These are phyloP conservation scores for Metschnikowia cerradonensis DNA, from an alignment of 805 yeast species.

Conservation along the genomic window DNA sequence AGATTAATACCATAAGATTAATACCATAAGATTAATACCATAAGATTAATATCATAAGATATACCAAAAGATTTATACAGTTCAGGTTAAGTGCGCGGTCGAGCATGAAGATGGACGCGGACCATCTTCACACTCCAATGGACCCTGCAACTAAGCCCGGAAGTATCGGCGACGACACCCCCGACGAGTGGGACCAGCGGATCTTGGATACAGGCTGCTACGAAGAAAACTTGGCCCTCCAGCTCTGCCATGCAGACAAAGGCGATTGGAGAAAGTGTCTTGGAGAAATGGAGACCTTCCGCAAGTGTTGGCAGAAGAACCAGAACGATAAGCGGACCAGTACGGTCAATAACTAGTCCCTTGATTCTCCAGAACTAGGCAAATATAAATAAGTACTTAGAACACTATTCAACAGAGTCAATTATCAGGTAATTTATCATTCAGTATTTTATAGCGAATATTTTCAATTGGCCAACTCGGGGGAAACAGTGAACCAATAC, in stretches of 20 bases:
- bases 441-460: no score
- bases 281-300: conserved; percentile 58
- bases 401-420: no score
- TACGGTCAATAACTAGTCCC: conserved; percentile 30
- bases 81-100: neutral
- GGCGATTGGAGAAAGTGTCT: conserved; percentile 70
- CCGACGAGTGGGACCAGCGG: conserved; percentile 73
- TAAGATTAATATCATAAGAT: no score
- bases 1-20: no score
- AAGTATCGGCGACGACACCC: conserved; percentile 46
- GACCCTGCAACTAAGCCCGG: neutral
- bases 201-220: conserved; percentile 74
- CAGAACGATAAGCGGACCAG: conserved; percentile 50
- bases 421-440: no score
- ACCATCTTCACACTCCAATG: neutral
- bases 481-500: no score
- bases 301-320: conserved; percentile 58
- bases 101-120: neutral
- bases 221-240: conserved; percentile 65
- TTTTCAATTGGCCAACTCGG: no score
- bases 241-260: conserved; percentile 75
- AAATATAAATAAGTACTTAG: no score
- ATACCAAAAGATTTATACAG: no score
- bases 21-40: no score
- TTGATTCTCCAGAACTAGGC: no score